These are phyloP conservation scores for Lasiosphaeriaceae sp. DNA, from an alignment of 495 filamentous ascomycete genomes.

Conservation along the genomic window DNA sequence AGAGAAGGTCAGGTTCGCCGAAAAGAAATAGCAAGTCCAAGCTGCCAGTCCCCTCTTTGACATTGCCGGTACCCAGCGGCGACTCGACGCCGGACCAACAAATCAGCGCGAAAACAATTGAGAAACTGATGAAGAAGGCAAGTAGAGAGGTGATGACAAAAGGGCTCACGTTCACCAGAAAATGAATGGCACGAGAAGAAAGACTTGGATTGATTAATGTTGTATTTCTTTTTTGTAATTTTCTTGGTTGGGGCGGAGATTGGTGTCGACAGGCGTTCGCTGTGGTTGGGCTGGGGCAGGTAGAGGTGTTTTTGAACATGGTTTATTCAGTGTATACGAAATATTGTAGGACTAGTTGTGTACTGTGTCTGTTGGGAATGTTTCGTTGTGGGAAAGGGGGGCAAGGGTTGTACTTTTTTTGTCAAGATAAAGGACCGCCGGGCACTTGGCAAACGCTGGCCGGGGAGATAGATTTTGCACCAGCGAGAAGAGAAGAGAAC, in stretches of 20 bases:
- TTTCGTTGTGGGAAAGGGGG: no score
- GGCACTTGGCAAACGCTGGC: no score
- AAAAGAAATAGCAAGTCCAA: background rate
- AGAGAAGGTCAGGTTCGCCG: background rate
- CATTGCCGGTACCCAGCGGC: background rate
- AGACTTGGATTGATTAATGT: background rate
- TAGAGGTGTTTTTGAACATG: no score
- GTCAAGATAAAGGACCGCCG: no score
- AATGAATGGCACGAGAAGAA: background rate
- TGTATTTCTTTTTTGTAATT: background rate
- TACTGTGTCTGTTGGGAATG: no score
- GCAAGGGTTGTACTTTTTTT: no score
- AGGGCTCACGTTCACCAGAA: background rate
- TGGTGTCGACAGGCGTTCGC: no score
- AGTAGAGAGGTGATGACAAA: constrained; percentile 5
- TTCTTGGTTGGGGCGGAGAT: background rate
- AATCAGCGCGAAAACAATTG: background rate
- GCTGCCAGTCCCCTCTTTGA: background rate
- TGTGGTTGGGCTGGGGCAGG: no score
- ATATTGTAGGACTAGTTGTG: no score
- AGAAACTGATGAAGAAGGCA: constrained; percentile 6
- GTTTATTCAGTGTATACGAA: no score
- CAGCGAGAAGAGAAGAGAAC: no score
- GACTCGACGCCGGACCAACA: background rate
- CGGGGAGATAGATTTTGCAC: no score